Evolutionary conservation across 2,329 filamentous ascomycete species (phyloP), one percentile per base, ranked within the genome.

Genomic region (Mariannaea sp.): DNA sequence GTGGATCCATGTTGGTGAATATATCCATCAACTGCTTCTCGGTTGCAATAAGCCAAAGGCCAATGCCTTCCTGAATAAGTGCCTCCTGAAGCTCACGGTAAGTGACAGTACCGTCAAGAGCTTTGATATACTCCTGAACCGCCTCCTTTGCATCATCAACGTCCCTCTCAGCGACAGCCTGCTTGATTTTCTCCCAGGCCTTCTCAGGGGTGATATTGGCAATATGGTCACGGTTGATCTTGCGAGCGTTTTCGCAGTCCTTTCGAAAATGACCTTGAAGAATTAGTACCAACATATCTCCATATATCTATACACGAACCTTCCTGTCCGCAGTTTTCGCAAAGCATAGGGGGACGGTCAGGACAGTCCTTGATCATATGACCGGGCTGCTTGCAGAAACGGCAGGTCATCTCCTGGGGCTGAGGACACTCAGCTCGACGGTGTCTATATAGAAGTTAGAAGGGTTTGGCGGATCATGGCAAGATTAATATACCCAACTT

Each of bases 1-100:
- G 86, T 1, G 89, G 73, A 58, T 90, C 86, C 82, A 90, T 87
- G 70, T 88, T 86, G 55, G 84, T 88, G 60, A 85, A 80, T 5
- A 84, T 83, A 1, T 72, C 66, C 1, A 88, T 69, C 5, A 77
- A 68, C 27, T 80, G 72, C 59, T 82, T 80, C 74, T 88, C 81
- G 5, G 82, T 70, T 5, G 83, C 83, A 59, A 90, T 86, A 47
- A 90, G 72, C 71, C 79, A 86, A 12, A 88, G 71, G 3, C 71
- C 71, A 53, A 88, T 76, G 0, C 74, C 67, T 35, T 82, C 73
- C 2, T 70, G 61, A 6, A 87, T 82, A 66, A 90, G 80, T 1
- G 77, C 76, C 26, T 75, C 64, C 73, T 91, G 86, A 5, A 91
- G 75, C 14, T 86, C 75, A 7, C 73, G 61, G 60, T 87, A 86